Evolutionary conservation across 805 yeast genomes (phyloP).

Genomic region (Cyberlindnera veronae): DNA sequence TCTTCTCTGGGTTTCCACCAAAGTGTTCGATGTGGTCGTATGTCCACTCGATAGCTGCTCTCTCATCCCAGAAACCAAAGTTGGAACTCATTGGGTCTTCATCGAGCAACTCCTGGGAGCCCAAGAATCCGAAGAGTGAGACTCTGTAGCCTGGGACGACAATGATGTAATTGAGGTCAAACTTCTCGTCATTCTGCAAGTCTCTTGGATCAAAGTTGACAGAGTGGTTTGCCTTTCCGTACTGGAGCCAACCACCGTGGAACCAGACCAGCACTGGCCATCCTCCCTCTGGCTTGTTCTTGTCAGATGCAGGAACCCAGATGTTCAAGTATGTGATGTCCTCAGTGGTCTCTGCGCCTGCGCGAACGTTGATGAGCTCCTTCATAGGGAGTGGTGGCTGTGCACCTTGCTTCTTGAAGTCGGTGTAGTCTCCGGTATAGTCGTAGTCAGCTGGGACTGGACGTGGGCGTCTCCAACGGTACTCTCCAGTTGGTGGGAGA

Average conservation of each 20-base stretch:
- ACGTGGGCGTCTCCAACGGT: conserved; percentile 34
- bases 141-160: conserved; percentile 40
- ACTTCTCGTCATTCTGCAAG: conserved; percentile 30
- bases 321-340: conserved; percentile 35
- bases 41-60: conserved; percentile 44
- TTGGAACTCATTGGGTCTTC: conserved; percentile 31
- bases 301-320: conserved; percentile 35
- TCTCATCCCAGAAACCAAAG: conserved; percentile 40
- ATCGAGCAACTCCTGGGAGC: conserved; percentile 23
- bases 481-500: conserved; percentile 29
- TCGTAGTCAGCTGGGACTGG: conserved; percentile 33
- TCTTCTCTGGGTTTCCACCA: conserved; percentile 44
- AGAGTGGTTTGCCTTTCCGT: conserved; percentile 19
- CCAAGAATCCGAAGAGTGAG: conserved; percentile 35
- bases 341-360: conserved; percentile 24
- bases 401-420: conserved; percentile 15
- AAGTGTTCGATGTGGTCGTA: conserved; percentile 38
- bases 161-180: conserved; percentile 26
- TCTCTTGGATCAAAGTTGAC: conserved; percentile 16
- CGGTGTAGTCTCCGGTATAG: conserved; percentile 38
- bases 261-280: conserved; percentile 42
- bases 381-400: conserved; percentile 12
- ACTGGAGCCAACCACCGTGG: conserved; percentile 44
- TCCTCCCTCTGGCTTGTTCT: conserved; percentile 30
- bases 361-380: conserved; percentile 13